Base-by-base conservation (phyloP, 495 filamentous ascomycete species). In the Schizothecium vesticola region DNA sequence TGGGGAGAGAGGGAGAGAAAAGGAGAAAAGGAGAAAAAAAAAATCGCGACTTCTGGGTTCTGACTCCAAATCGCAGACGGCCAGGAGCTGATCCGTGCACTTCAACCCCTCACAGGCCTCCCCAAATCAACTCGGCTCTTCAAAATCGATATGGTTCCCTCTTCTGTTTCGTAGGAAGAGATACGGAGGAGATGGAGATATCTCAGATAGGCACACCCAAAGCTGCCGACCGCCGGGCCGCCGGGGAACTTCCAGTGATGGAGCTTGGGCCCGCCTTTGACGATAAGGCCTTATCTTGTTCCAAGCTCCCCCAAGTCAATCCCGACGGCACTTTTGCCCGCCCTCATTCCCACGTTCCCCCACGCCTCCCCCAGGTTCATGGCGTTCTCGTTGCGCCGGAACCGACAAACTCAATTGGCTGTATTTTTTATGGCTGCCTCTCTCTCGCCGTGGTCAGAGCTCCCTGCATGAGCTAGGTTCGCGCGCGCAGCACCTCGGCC, bases 311-410 rank as follows among this genome's bases (percentile, higher is more conserved):
- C 58, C 58, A 24, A 59, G 4, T 58, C 58, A 2, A 13, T 26
- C 28, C 65, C 65, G 57, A 60, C 65, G 65, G 65, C 65, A 25
- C 16, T 22, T 25, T 25, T 25, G 26, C 65, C 8, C 28, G 24
- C 21, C 28, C 8, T n/a, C 43, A n/a, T 51, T 51, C 43, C 43
- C 43, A 51, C 19, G 16, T n/a, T 51, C 43, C 43, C 43, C 43
- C 43, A 51, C 43, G 43, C 43, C 16, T 51, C 43, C 36, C 36
- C 43, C 43, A 51, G 43, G 6, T n/a, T 51, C 43, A 19, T 16
- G 43, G 43, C 43, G 43, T 51, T 51, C 7, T 51, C 43, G 5
- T 5, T 51, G 43, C 43, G 7, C 43, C 43, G 19, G 43, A 51
- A n/a, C 43, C 43, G 6, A 51, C 43, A 51, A n/a, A 8, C 43